These are phyloP conservation scores for Termitomyces sp. DNA, from an alignment of 768 basidiomycete genomes.

Conservation along the genomic window DNA sequence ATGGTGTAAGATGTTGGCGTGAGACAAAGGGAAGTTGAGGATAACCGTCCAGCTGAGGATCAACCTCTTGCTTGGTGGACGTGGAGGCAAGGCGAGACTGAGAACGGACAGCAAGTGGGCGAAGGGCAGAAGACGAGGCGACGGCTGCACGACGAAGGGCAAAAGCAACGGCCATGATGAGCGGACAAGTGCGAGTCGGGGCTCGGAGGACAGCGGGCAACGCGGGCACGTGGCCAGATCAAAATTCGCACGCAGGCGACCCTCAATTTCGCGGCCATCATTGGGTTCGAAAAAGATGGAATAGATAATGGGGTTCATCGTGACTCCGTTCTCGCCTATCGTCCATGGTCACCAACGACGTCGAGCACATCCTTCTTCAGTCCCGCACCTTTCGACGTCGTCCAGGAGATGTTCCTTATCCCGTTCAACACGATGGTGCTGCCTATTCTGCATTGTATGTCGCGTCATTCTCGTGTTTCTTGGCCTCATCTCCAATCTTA, in stretches of 20 bases:
- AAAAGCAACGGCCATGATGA: conserved; percentile 31
- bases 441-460: conserved; percentile 53
- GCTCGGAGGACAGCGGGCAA: conserved; percentile 10
- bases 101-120: conserved; percentile 8
- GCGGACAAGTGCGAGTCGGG: neutral
- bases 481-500: conserved; percentile 20
- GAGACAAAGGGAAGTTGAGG: conserved; percentile 66
- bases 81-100: conserved; percentile 27
- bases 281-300: conserved; percentile 15
- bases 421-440: conserved; percentile 41
- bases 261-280: conserved; percentile 21
- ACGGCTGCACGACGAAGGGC: conserved; percentile 32
- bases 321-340: no score
- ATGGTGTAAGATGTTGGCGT: conserved; percentile 54
- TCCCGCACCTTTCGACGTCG: conserved; percentile 35
- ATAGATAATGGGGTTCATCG: neutral
- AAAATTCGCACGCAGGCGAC: conserved; percentile 13
- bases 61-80: conserved; percentile 31
- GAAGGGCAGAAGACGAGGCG: conserved; percentile 23
- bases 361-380: conserved; percentile 38
- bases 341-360: conserved; percentile 23
- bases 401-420: conserved; percentile 49
- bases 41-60: conserved; percentile 70
- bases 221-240: conserved; percentile 10
- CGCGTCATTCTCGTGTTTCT: conserved; percentile 1